A percentile compares a stretch with the other conserved stretches of the same genome.
Evolutionary conservation across 148 eudicot genomes (phyloP).

Genomic region (Amaranthus cruentus): DNA sequence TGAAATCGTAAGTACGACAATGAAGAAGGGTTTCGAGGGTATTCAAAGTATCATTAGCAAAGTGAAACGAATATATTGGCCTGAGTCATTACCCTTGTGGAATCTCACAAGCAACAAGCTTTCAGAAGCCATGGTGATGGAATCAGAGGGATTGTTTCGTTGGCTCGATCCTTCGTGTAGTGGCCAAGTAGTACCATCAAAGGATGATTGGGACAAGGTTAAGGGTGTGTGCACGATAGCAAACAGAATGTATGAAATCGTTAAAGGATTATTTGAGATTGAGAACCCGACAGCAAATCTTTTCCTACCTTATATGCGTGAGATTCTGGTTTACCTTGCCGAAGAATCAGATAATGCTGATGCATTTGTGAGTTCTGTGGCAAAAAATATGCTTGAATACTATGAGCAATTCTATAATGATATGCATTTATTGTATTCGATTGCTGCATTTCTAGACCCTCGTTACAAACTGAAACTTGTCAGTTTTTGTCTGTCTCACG

Average conservation of each 20-base stretch:
- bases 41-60: constrained; percentile 15
- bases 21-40: constrained; percentile 12
- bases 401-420: constrained; percentile 23
- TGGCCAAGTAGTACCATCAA: not conserved
- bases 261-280: constrained; percentile 15
- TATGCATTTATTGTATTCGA: constrained; percentile 18
- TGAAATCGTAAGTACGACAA: constrained; percentile 15
- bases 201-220: constrained; percentile 30
- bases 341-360: constrained; percentile 21
- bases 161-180: not conserved
- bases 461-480: constrained; percentile 29
- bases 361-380: constrained; percentile 14
- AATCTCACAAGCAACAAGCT: constrained; percentile 18
- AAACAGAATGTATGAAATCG: constrained; percentile 16
- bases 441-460: constrained; percentile 29
- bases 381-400: constrained; percentile 22
- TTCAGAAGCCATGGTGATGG: constrained; percentile 13
- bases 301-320: constrained; percentile 23
- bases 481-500: not conserved
- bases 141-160: constrained; percentile 12
- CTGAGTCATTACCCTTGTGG: constrained; percentile 23
- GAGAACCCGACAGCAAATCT: constrained; percentile 25
- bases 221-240: constrained; percentile 18
- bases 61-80: constrained; percentile 5
- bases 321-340: constrained; percentile 21